Base-by-base conservation (phyloP, 352 stramenopile species). In the Phytopythium helicoides region DNA sequence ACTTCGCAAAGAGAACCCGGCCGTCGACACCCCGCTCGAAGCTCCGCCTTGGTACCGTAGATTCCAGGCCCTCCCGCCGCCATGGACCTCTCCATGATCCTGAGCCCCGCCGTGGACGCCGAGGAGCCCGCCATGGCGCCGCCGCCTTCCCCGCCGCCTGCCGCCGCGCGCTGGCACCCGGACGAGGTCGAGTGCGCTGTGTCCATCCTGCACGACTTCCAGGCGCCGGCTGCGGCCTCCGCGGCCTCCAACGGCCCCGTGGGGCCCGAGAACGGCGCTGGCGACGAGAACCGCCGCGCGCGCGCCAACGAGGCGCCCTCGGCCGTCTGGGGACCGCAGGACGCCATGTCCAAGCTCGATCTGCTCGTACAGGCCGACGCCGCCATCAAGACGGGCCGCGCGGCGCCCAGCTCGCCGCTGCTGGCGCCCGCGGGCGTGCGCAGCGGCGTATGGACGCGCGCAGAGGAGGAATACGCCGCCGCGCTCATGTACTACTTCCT, bases 401-500 rank as follows among this genome's bases (percentile, higher is more conserved):
- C 9, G n/a, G n/a, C n/a, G n/a, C n/a, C n/a, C n/a, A n/a, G 21
- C 48, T 42, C 33, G n/a, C n/a, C 38, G 9, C 34, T 12, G 50
- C 51, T 22, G 31, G 44, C 12, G 44, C 18, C 28, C 28, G 35
- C 39, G 39, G 36, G 19, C 15, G 18, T 83, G 4, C 71, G 76
- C 56, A 87, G 68, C 53, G 76, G 76, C 19, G 65, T 85, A 16
- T 90, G 80, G 80, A 81, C 70, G 62, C 57, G 56, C 9, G 73
- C 68, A 18, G 80, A 90, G 38, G 80, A 90, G 44, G 72, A 85
- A 48, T 88, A 88, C 55, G 73, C 76, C 2, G 71, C 66, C 5
- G 68, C 71, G 21, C 64, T 90, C 22, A 79, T 90, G 34, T 79
- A 72, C 36, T 88, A 73, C 57, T 90, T 90, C 57, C 56, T 88